These are phyloP conservation scores for Vitis hybrid DNA, from an alignment of 177 flowering plant genomes.

Conservation along the genomic window DNA sequence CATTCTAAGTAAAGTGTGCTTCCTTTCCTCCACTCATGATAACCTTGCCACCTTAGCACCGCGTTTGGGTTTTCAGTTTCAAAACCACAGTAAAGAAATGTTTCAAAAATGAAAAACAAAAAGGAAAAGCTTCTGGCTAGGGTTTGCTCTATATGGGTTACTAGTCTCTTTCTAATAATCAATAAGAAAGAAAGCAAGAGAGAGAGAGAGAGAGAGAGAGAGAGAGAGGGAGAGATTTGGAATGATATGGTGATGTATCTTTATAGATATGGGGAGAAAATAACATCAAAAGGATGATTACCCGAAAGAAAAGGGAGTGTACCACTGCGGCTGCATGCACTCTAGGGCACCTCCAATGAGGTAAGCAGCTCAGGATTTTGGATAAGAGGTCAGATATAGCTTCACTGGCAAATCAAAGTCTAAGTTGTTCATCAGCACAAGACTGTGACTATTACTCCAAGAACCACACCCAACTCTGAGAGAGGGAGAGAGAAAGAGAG, in stretches of 20 bases:
- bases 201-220: slow-evolving; percentile 9
- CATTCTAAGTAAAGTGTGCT: too few species aligned
- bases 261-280: slow-evolving; percentile 36
- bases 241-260: slow-evolving; percentile 29
- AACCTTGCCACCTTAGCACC: too few species aligned
- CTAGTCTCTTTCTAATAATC: slow-evolving; percentile 19
- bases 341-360: slow-evolving; percentile 24
- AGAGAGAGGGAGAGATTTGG: slow-evolving; percentile 13
- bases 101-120: neutral
- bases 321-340: slow-evolving; percentile 29
- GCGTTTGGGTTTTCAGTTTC: neutral
- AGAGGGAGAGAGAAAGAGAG: slow-evolving; percentile 20
- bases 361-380: slow-evolving; percentile 31
- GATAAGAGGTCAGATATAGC: slow-evolving; percentile 8
- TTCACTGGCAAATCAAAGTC: slow-evolving; percentile 14
- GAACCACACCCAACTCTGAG: neutral
- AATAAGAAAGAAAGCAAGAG: slow-evolving; percentile 7
- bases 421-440: slow-evolving; percentile 7
- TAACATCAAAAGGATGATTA: slow-evolving; percentile 36
- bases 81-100: neutral
- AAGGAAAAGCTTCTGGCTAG: slow-evolving; percentile 18
- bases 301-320: slow-evolving; percentile 46
- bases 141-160: slow-evolving; percentile 9
- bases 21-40: too few species aligned
- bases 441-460: slow-evolving; percentile 1